Percentiles rank a stretch among this genome's conserved stretches.
phyloP scores from a whole-genome alignment of 768 basidiomycete species.

The Mycena filopes region DNA sequence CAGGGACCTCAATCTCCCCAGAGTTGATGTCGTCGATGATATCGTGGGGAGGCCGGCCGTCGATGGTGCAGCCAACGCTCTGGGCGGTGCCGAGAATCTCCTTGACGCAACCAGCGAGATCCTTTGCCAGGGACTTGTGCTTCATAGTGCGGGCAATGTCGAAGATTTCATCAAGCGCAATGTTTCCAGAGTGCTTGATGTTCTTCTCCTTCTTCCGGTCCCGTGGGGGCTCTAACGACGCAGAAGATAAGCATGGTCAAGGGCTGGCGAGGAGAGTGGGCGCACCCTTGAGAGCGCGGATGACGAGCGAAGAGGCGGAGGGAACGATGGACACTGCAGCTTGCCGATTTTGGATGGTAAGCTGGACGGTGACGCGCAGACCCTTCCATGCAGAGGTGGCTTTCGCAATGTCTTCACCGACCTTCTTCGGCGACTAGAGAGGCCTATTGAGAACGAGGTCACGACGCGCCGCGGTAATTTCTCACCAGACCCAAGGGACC shows the following conservation, averaged over 20 bases:
- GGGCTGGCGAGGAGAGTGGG: conserved; percentile 20
- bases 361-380: conserved; percentile 97
- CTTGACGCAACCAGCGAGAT: conserved; percentile 88
- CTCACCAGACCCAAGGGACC: conserved; percentile 99
- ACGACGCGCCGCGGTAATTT: conserved; percentile 27
- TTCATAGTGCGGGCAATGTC: conserved; percentile 97
- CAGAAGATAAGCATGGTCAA: conserved; percentile 9
- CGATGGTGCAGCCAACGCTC: conserved; percentile 96
- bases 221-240: conserved; percentile 87
- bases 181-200: conserved; percentile 98
- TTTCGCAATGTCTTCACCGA: conserved; percentile 99
- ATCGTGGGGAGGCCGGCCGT: conserved; percentile 93
- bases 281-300: conserved; percentile 96
- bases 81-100: conserved; percentile 99
- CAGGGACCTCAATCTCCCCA: conserved; percentile 87
- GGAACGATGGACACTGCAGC: conserved; percentile 96
- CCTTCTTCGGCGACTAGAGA: conserved; percentile 96
- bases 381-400: conserved; percentile 99
- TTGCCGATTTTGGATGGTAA: conserved; percentile 99
- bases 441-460: conserved; percentile 19
- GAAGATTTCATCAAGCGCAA: conserved; percentile 92
- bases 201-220: conserved; percentile 99
- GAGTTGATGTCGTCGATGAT: conserved; percentile 88
- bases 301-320: conserved; percentile 96
- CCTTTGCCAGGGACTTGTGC: conserved; percentile 93